Evolutionary conservation across 352 stramenopile genomes (phyloP), one percentile per base, ranked within the genome.

Genomic region (Globisporangium perplexum): DNA sequence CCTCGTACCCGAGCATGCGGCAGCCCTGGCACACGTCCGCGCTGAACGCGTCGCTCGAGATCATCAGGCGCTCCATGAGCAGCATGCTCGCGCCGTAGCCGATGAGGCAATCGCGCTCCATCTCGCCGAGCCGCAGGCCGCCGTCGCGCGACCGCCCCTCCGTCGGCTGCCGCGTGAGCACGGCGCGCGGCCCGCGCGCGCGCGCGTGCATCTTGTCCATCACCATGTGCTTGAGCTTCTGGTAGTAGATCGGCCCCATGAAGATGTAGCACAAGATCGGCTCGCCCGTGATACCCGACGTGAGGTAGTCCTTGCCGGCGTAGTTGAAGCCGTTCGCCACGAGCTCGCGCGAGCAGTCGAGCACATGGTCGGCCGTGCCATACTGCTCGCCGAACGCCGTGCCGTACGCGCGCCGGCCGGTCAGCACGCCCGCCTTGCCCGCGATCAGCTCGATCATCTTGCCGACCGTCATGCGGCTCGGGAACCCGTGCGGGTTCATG

Each of bases 181-280:
- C 86, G 3, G 96, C 96, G 24, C 96, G 86, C 33, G 96, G 96
- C 17, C 96, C 96, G 43, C 96, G 83, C 18, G 97, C 93, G 58
- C 98, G 86, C 20, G 97, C 97, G 71, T 99, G 97, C 86, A 99
- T 99, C 80, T 99, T 99, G 77, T 99, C 98, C 81, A 99, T 96
- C n/a, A 99, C 98, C 98, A 99, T 99, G 71, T 99, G 98, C 80
- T 99, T 99, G 18, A 99, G 83, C 71, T 99, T 99, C 72, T 99
- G 98, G 70, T 99, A 99, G 71, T 99, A 99, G 20, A 99, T 96
- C 24, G 97, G 97, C 1, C 98, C 98, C 62, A 98, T 98, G 68
- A 99, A 99, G 60, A 99, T 98, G 76, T 99, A 99, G 50, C 96
- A 97, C 73, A 98, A 77, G 20, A 99, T 86, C 5, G 96, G 94